Percentiles rank a stretch among this genome's conserved stretches.
phyloP scores from a whole-genome alignment of 345 rosid species.

The Heritiera littoralis region DNA sequence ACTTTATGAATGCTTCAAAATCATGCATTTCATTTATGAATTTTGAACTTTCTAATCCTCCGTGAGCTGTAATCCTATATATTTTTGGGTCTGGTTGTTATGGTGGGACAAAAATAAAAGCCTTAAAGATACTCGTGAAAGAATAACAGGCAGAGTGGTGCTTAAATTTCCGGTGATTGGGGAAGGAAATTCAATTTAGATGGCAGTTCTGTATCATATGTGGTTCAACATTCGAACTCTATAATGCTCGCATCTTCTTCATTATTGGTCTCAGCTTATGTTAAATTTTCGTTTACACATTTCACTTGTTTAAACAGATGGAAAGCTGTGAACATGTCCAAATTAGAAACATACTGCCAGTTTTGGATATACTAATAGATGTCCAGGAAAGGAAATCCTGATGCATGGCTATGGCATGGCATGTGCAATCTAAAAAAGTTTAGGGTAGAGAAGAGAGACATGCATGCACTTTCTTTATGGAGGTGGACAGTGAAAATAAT shows the following conservation, averaged over 20 bases:
- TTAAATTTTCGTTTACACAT: not conserved
- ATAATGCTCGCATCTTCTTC: not conserved
- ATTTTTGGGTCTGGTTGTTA: not conserved
- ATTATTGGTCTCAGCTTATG: not conserved
- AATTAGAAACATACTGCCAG: not conserved
- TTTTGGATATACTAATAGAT: not conserved
- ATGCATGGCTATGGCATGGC: not conserved
- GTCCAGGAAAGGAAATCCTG: not conserved
- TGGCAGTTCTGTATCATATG: too few relatives aligned
- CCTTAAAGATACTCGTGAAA: not conserved
- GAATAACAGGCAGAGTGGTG: not conserved
- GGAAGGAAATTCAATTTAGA: not conserved
- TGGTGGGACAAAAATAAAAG: not conserved
- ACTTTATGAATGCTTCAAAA: not conserved
- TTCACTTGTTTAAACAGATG: not conserved
- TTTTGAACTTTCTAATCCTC: not conserved
- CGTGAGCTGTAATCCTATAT: conserved; percentile 21
- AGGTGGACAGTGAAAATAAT: not conserved
- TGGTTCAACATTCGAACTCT: not conserved
- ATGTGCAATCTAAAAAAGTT: conserved; percentile 21
- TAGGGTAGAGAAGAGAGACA: not conserved
- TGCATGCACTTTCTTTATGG: not conserved
- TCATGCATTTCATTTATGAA: not conserved
- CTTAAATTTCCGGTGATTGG: conserved; percentile 5
- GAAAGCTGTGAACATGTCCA: not conserved